phyloP scores from a whole-genome alignment of 2,329 filamentous ascomycete species.

The Monosporascus cannonballus region DNA sequence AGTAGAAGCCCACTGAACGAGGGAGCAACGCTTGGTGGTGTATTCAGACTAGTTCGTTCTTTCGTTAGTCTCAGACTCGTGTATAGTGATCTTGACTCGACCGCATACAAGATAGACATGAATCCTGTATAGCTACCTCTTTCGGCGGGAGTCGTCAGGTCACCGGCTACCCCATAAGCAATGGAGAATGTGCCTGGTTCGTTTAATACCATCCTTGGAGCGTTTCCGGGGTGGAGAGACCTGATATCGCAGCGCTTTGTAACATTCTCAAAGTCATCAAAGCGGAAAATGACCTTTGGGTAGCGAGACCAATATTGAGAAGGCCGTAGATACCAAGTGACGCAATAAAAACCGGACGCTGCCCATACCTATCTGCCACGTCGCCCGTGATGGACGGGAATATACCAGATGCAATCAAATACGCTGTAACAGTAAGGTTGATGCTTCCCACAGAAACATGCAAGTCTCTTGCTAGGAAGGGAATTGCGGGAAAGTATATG shows the following conservation, averaged over 20 bases:
- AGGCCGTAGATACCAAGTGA: slow-evolving; percentile 27
- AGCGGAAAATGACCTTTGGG: slow-evolving; percentile 27
- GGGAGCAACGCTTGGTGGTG: neutral
- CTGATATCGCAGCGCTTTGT: slow-evolving; percentile 33
- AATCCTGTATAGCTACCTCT: slow-evolving; percentile 1
- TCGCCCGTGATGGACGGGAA: neutral
- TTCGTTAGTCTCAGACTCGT: neutral
- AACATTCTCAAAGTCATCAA: slow-evolving; percentile 33
- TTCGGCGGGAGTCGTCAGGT: neutral
- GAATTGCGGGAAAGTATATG: slow-evolving; percentile 21
- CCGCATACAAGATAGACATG: slow-evolving; percentile 1
- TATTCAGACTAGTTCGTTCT: neutral
- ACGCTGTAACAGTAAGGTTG: slow-evolving; percentile 34
- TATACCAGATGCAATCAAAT: slow-evolving; percentile 38
- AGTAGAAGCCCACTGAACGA: neutral
- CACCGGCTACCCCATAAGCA: neutral
- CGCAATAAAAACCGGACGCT: slow-evolving; percentile 29
- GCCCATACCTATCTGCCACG: slow-evolving; percentile 25
- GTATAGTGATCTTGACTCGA: too few species aligned
- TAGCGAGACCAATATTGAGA: slow-evolving; percentile 27
- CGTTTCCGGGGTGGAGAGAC: neutral
- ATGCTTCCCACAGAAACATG: slow-evolving; percentile 18
- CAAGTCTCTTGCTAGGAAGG: slow-evolving; percentile 13
- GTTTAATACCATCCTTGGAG: neutral
- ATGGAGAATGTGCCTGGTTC: neutral